A percentile compares a stretch with the other conserved stretches of the same genome.
Conservation (phyloP, 495 filamentous ascomycete genomes). For the Penicillium pulvis region DNA sequence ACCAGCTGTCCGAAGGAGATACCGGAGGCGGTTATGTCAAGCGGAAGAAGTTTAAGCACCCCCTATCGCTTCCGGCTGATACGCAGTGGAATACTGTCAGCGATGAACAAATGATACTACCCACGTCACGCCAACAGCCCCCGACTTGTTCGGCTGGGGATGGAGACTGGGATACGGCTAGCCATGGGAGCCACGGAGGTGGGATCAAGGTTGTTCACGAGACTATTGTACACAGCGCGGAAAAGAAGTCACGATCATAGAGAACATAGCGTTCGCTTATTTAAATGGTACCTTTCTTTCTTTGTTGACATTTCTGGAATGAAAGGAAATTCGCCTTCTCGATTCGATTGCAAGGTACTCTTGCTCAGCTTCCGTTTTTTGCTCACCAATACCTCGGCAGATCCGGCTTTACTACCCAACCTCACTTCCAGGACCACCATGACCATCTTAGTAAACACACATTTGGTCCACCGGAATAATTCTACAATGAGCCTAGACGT, state of each 20-base stretch:
- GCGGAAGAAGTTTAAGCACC: constrained; percentile 41
- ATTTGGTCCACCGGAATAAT: constrained; percentile 14
- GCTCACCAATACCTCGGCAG: no score
- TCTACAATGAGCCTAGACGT: constrained; percentile 4
- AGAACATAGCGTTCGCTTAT: neutral
- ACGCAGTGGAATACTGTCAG: constrained; percentile 41
- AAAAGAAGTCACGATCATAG: constrained; percentile 12
- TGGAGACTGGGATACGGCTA: constrained; percentile 28
- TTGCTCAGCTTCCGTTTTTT: no score
- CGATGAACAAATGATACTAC: constrained; percentile 45
- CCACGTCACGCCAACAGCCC: constrained; percentile 29
- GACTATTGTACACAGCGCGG: constrained; percentile 32
- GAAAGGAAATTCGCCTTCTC: neutral
- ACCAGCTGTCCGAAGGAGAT: constrained; percentile 32
- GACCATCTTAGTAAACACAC: no score
- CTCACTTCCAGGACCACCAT: no score
- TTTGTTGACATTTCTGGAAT: neutral
- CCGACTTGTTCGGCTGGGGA: constrained; percentile 29
- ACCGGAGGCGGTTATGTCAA: constrained; percentile 20
- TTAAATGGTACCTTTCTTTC: no score
- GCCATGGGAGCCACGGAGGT: constrained; percentile 27
- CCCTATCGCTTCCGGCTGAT: constrained; percentile 41
- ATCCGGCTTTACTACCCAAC: no score
- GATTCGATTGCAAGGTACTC: no score
- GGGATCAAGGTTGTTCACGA: constrained; percentile 35